phyloP scores from a whole-genome alignment of 2,329 filamentous ascomycete species.

The Aphanocladium album region DNA sequence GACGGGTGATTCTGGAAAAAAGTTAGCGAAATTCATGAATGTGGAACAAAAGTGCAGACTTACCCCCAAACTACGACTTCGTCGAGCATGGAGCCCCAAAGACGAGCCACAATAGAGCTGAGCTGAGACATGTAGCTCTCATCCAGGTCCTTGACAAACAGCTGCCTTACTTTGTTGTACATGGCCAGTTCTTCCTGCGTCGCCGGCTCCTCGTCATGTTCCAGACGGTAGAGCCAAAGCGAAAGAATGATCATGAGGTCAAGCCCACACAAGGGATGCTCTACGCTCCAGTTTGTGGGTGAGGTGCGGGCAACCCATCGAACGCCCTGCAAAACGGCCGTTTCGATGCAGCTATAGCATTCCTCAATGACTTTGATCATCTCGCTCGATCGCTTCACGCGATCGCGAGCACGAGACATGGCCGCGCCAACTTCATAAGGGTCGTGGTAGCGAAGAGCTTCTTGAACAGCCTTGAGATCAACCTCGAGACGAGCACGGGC shows the following conservation, averaged over 20 bases:
- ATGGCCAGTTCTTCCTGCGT: slow-evolving; percentile 79
- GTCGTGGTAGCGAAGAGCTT: slow-evolving; percentile 93
- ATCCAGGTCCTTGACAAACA: slow-evolving; percentile 87
- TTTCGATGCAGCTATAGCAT: slow-evolving; percentile 97
- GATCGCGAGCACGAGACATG: slow-evolving; percentile 91
- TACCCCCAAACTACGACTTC: slow-evolving; percentile 99
- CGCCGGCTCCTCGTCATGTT: slow-evolving; percentile 94
- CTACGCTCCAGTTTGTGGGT: slow-evolving; percentile 97
- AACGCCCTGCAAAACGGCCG: slow-evolving; percentile 87
- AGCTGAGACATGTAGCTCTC: slow-evolving; percentile 77
- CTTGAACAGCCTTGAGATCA: slow-evolving; percentile 91
- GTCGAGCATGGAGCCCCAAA: slow-evolving; percentile 98
- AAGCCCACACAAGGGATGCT: slow-evolving; percentile 93
- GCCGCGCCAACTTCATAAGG: slow-evolving; percentile 94
- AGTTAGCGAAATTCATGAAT: slow-evolving; percentile 16
- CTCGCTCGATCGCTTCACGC: slow-evolving; percentile 89
- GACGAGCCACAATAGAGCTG: slow-evolving; percentile 88
- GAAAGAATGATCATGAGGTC: slow-evolving; percentile 98
- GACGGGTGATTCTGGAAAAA: slow-evolving; percentile 68
- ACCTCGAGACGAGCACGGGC: slow-evolving; percentile 89
- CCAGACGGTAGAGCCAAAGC: slow-evolving; percentile 96
- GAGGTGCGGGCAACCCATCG: slow-evolving; percentile 98
- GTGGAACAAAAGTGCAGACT: slow-evolving; percentile 37
- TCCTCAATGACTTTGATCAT: slow-evolving; percentile 99
- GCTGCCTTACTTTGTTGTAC: slow-evolving; percentile 86